Evolutionary conservation across 2,329 filamentous ascomycete species (phyloP), one percentile per base, ranked within the genome.

Genomic region (Leptographium wingfieldii): DNA sequence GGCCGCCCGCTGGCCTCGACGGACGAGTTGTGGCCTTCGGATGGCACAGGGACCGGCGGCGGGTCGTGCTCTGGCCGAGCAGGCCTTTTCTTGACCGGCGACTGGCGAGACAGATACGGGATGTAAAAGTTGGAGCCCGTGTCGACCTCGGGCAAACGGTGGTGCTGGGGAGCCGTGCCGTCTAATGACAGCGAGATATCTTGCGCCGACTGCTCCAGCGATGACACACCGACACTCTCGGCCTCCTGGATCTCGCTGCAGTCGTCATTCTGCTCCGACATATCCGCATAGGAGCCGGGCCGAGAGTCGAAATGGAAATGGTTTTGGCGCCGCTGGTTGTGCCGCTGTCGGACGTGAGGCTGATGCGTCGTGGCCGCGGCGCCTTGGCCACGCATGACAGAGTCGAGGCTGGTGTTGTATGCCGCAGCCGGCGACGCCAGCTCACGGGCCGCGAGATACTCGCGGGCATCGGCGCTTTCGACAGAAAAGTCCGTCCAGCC

Each of bases 401-500:
- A 16, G n/a, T 48, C 51, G 11, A 58, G 52, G n/a, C 59, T 59
- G 31, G 40, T 63, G 38, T 57, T 49, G 12, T 56, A 38, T 6
- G 49, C 29, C 16, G 48, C 22, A 4, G 55, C 10, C 9, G 57
- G 16, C 11, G 61, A 56, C 2, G 43, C 40, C 16, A 51, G 19
- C 38, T 65, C 59, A 35, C 53, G 60, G 1, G 60, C 58, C 7
- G 56, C 57, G 4, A 61, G 25, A 27, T 61, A 63, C 5, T 71
- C 69, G 6, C 70, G 72, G 46, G 71, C 71, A 35, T 80, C 77
- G 25, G 72, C 74, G 61, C 79, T 83, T 19, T 80, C 79, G 11
- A 83, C 71, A 0, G 81, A 82, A 62, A 80, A 78, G 66, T 84
- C 81, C 31, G 81, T 84, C 81, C 81, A 84, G n/a, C 75, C 73